A percentile compares a stretch with the other conserved stretches of the same genome.
These are phyloP conservation scores for Striga asiatica DNA, from an alignment of 257 asterid genomes.

Conservation along the genomic window DNA sequence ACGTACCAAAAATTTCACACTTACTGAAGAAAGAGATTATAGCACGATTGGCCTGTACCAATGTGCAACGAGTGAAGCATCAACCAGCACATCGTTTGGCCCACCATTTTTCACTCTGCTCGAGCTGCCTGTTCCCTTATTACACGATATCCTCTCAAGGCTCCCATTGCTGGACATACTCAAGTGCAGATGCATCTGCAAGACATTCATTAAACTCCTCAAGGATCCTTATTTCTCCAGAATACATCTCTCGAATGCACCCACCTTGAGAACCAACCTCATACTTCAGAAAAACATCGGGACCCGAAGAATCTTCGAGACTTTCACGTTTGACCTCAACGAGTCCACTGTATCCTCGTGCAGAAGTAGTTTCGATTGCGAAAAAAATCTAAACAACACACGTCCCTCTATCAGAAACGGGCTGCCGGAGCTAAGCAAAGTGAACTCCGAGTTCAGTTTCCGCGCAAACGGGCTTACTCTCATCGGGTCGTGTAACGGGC, in stretches of 20 bases:
- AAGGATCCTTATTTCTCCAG: slow-evolving; percentile 41
- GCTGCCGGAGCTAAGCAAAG: slow-evolving; percentile 3
- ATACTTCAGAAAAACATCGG: slow-evolving; percentile 17
- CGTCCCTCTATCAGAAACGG: not conserved
- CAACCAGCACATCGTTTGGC: not conserved
- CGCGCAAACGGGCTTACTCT: slow-evolving; percentile 15
- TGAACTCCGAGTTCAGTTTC: slow-evolving; percentile 25
- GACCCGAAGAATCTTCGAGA: slow-evolving; percentile 19
- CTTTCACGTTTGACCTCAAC: slow-evolving; percentile 26
- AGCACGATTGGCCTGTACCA: not conserved
- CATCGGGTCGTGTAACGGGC: slow-evolving; percentile 46
- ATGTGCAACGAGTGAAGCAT: not conserved
- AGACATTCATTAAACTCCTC: slow-evolving; percentile 24
- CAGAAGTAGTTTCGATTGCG: slow-evolving; percentile 17
- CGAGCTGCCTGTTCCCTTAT: slow-evolving; percentile 34
- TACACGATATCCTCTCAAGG: slow-evolving; percentile 38
- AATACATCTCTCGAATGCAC: slow-evolving; percentile 28
- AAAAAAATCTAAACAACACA: too few relatives aligned
- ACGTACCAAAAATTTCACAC: not conserved
- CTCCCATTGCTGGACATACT: slow-evolving; percentile 34
- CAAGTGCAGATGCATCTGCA: slow-evolving; percentile 28
- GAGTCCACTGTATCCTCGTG: slow-evolving; percentile 22
- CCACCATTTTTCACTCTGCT: slow-evolving; percentile 20
- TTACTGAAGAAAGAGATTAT: not conserved
- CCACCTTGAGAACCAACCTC: slow-evolving; percentile 25